Percentiles rank a stretch among this genome's conserved stretches.
These are phyloP conservation scores for Tolypocladium cylindrosporum DNA, from an alignment of 2,329 filamentous ascomycete genomes.

Conservation along the genomic window DNA sequence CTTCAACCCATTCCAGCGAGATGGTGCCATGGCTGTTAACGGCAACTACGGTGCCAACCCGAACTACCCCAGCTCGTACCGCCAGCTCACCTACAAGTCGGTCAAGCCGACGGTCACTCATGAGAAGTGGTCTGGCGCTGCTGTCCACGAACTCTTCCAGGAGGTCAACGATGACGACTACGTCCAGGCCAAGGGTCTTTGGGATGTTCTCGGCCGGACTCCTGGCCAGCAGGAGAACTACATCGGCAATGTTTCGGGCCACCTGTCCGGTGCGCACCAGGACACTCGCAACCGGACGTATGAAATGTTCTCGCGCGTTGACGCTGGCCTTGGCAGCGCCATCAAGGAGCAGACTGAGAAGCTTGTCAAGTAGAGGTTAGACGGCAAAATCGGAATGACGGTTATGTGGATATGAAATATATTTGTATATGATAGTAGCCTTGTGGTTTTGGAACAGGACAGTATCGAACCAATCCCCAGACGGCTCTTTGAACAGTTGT, in stretches of 20 bases:
- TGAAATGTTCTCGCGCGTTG: conserved; percentile 50
- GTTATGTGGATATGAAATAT: background rate
- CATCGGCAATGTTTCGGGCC: conserved; percentile 46
- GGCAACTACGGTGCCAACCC: conserved; percentile 51
- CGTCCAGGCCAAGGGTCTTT: conserved; percentile 36
- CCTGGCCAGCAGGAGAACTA: conserved; percentile 52
- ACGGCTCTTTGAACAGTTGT: background rate
- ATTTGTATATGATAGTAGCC: background rate
- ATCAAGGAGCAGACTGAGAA: conserved; percentile 45
- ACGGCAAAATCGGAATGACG: background rate
- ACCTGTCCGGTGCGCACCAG: conserved; percentile 42
- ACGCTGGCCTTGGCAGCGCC: conserved; percentile 38
- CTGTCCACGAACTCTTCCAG: conserved; percentile 31
- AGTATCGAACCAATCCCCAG: too few species aligned
- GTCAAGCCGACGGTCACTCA: conserved; percentile 30
- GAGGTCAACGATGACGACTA: conserved; percentile 39
- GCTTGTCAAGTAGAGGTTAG: conserved; percentile 14
- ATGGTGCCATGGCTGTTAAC: conserved; percentile 62
- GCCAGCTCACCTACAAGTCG: conserved; percentile 30
- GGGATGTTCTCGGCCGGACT: conserved; percentile 35
- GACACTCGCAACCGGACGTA: conserved; percentile 49
- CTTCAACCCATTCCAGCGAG: conserved; percentile 62
- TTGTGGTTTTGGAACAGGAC: background rate
- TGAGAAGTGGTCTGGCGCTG: conserved; percentile 37
- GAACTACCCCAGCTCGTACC: conserved; percentile 45